Percentiles rank a stretch among this genome's conserved stretches.
Conservation (phyloP, 768 basidiomycete genomes). For the Naganishia vaughanmartiniae region DNA sequence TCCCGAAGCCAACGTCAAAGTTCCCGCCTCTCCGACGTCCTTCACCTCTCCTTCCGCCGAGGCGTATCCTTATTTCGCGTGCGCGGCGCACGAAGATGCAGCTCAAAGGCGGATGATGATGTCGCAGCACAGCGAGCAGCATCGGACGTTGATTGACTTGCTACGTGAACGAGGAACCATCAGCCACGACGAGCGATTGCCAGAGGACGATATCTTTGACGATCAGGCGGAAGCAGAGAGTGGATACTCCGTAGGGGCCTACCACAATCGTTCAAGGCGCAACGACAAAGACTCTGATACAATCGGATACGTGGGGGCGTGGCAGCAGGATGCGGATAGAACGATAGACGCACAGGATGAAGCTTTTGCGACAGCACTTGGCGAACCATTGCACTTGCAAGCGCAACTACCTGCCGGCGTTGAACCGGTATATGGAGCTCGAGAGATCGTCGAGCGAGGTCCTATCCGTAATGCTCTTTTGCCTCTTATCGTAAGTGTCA, state of each 20-base stretch:
- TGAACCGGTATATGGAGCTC: slow-evolving; percentile 1
- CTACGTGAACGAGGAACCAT: slow-evolving; percentile 22
- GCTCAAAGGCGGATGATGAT: slow-evolving; percentile 17
- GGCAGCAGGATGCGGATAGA: not conserved
- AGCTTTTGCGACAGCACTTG: slow-evolving; percentile 16
- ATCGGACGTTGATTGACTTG: slow-evolving; percentile 26
- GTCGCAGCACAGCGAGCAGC: slow-evolving; percentile 24
- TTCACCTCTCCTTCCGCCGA: not conserved
- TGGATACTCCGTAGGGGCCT: not conserved
- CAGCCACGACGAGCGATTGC: slow-evolving; percentile 1
- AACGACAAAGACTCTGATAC: not conserved
- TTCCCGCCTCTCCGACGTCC: not conserved
- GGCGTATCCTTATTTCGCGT: not conserved
- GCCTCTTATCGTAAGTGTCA: slow-evolving; percentile 19
- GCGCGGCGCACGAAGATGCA: not conserved
- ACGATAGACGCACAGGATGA: not conserved
- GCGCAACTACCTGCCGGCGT: not conserved
- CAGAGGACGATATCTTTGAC: slow-evolving; percentile 25
- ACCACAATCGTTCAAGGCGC: not conserved
- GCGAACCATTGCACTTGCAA: not conserved
- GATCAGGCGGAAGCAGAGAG: slow-evolving; percentile 1
- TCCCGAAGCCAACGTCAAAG: slow-evolving; percentile 2
- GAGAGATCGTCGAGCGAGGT: not conserved
- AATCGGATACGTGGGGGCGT: not conserved
- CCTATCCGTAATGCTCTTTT: slow-evolving; percentile 8